These are phyloP conservation scores for Planoprotostelium fungivorum DNA, from an alignment of 78 protist species.

Conservation along the genomic window DNA sequence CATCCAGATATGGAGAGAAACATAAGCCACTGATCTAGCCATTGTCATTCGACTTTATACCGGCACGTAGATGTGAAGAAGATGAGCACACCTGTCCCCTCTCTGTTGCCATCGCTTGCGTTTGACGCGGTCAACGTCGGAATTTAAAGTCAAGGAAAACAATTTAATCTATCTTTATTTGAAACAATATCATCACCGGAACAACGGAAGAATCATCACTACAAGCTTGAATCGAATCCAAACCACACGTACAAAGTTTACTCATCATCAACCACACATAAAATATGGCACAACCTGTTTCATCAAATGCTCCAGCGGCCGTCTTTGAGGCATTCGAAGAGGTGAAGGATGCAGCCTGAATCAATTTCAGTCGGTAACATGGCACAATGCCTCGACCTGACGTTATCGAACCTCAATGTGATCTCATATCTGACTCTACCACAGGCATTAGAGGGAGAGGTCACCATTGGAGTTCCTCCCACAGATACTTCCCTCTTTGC, in stretches of 20 bases:
- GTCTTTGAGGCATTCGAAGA: neutral
- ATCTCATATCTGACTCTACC: neutral
- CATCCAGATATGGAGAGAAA: neutral
- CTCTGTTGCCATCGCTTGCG: neutral
- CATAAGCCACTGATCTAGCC: neutral
- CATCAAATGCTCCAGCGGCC: neutral
- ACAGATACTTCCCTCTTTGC: neutral
- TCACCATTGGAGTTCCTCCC: neutral
- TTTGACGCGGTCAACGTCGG: no score
- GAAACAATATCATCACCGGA: no score
- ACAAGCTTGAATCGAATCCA: neutral
- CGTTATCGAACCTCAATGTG: neutral
- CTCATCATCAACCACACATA: neutral
- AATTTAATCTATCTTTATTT: no score
- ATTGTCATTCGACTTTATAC: neutral
- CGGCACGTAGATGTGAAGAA: neutral
- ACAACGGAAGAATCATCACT: no score
- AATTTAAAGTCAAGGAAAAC: no score
- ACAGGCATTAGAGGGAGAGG: neutral
- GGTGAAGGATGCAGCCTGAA: neutral
- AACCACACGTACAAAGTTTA: neutral
- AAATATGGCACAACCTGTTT: neutral
- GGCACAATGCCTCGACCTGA: neutral
- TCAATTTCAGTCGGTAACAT: neutral
- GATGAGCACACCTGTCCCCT: neutral